Evolutionary conservation across 257 asterid genomes (phyloP), one percentile per base, ranked within the genome.

Genomic region (Plantago major): DNA sequence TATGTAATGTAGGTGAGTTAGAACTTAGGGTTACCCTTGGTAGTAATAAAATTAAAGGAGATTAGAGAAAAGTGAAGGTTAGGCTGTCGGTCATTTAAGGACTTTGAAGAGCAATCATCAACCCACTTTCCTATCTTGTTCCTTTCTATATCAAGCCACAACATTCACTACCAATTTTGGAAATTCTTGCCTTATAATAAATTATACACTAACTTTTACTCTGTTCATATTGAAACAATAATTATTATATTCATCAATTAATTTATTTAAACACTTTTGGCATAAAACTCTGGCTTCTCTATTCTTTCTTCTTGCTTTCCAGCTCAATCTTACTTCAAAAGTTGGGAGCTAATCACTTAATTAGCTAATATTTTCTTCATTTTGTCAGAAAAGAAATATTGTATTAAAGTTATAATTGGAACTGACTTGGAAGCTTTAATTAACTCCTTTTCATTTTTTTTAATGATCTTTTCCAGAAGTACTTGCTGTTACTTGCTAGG

Each of bases 81-180:
- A 67, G 63, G 80, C 55, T 82, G 86, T 82, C 82, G 79, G 89
- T 71, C 79, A 71, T 76, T 80, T 73, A 62, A 67, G 78, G 82
- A 56, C 49, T 70, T 55, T 68, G 67, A 67, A 58, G 71, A 67
- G 75, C 71, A 70, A 67, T 58, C 63, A 47, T 52, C 0, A 10
- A 37, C 76, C 40, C 50, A 66, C 74, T 76, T 76, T 79, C 65
- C 68, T 15, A 15, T 74, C 65, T 71, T 68, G 78, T 77, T 74
- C 71, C 64, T 72, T 85, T 75, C 84, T 86, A 67, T 61, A 71
- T 70, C 72, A 73, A 79, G 82, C 48, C 76, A 79, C 71, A 71
- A 56, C 83, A 78, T 81, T 74, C 79, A 64, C 71, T 71, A 40
- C 93, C 95, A 42, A 73, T 81, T 83, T 76, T 66, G 78, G 93